Percentiles rank a stretch among this genome's conserved stretches.
phyloP scores from a whole-genome alignment of 78 protist species.

The Dictyostelium intermedium region DNA sequence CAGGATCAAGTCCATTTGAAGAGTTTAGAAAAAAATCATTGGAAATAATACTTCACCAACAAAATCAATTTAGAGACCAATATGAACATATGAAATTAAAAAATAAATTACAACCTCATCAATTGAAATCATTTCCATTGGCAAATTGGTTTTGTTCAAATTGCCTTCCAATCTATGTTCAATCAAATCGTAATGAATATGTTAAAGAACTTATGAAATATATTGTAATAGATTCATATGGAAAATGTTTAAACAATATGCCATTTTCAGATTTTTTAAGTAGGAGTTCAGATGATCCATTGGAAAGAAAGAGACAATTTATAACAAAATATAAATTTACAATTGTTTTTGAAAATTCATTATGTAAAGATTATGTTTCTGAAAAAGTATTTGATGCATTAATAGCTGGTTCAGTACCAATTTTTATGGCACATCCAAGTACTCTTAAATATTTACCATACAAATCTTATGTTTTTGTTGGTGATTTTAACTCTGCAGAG shows the following conservation, averaged over 20 bases:
- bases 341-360: slow-evolving; percentile 18
- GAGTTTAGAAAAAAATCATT: background rate
- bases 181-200: background rate
- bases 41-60: too few relatives aligned
- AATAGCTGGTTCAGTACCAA: background rate
- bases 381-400: slow-evolving; percentile 24
- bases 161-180: background rate
- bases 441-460: background rate
- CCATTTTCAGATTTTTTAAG: background rate
- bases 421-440: background rate
- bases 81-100: background rate
- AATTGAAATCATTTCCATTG: background rate
- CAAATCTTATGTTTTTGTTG: slow-evolving; percentile 21
- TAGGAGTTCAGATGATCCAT: background rate
- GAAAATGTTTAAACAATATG: background rate
- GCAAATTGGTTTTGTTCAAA: background rate
- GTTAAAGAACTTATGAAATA: background rate
- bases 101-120: background rate
- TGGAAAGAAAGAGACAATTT: background rate
- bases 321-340: slow-evolving; percentile 18
- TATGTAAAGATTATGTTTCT: slow-evolving; percentile 11
- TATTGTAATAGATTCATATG: background rate
- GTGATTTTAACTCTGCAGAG: slow-evolving; percentile 15
- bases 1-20: background rate
- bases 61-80: background rate